phyloP scores from a whole-genome alignment of 768 basidiomycete species.

The Amanita thiersii region DNA sequence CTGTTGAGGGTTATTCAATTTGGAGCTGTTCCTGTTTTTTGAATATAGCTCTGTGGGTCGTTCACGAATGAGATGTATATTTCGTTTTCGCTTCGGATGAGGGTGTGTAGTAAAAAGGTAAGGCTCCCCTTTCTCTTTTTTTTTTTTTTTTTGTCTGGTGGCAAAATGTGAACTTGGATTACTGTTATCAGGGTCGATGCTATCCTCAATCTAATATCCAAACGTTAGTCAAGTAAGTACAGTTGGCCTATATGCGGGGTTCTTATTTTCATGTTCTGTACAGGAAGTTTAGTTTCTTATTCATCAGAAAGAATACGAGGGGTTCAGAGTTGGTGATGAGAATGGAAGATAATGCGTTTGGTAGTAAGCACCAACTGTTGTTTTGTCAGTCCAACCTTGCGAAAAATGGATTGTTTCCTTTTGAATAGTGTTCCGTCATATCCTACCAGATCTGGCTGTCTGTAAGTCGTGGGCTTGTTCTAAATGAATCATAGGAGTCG shows the following conservation, averaged over 20 bases:
- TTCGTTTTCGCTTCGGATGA: constrained; percentile 40
- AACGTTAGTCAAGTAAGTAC: background rate
- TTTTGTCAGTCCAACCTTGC: too few relatives aligned
- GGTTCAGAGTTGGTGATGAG: too few relatives aligned
- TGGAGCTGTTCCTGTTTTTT: background rate
- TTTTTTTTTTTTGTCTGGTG: background rate
- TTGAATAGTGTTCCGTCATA: too few relatives aligned
- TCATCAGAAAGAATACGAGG: background rate
- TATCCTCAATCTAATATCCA: background rate
- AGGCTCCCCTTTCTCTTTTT: background rate
- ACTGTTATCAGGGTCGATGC: background rate
- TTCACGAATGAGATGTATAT: constrained; percentile 27
- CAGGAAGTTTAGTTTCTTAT: too few relatives aligned
- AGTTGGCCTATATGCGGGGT: background rate
- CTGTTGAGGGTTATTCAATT: background rate
- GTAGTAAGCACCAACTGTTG: too few relatives aligned
- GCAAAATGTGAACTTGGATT: background rate
- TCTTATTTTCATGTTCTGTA: too few relatives aligned
- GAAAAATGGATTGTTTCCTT: too few relatives aligned
- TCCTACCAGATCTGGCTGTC: too few relatives aligned
- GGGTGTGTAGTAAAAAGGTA: constrained; percentile 30
- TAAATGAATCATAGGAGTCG: too few relatives aligned
- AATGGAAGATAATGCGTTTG: too few relatives aligned
- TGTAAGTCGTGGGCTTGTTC: too few relatives aligned
- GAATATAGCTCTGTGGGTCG: constrained; percentile 28